Evolutionary conservation across 2,329 filamentous ascomycete species (phyloP), one percentile per base, ranked within the genome.

Genomic region (Ilyonectria robusta): DNA sequence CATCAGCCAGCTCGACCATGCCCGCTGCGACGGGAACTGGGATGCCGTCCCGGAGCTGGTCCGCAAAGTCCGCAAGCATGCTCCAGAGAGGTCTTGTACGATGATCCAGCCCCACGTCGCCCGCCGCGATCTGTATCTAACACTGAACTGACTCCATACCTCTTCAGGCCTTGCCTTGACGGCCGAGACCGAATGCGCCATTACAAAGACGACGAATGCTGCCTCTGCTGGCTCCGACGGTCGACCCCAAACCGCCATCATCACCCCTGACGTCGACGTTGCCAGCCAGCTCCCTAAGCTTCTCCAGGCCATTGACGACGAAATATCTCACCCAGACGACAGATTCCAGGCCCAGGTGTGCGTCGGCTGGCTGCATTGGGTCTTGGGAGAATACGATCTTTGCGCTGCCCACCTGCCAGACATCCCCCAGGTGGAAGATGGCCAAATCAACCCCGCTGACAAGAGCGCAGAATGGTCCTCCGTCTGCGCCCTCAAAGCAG

Each of bases 11-110:
- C 89, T 99, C 77, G 94, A 98, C 80, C 88, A 91, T 74, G 94
- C 94, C 72, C 92, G 96, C 77, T 97, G 94, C 81, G 91, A 95
- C 76, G 94, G 93, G 59, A 91, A 91, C 80, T 99, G 96, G 96
- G 86, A 90, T 72, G 90, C 93, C 33, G 88, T 98, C 33, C 93
- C 94, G 29, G 95, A 98, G 83, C 88, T 97, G 70, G 91, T 96
- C 76, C 91, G 95, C 79, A 99, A 99, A 83, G 88, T 98, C 77
- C 93, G 92, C 77, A 98, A 99, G 82, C 95, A 99, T 87, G 93
- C 94, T 75, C 92, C 94, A 46, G 89, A 93, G 68, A 89, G 93
- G 80, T 89, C 89, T 82, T 97, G 95, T 98, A 91, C 75, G 89
- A 78, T 70, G 63, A 48, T 59, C 50, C 35, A 54, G 48, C 57